These are phyloP conservation scores for Fusarium compactum DNA, from an alignment of 2,329 filamentous ascomycete genomes.

Conservation along the genomic window DNA sequence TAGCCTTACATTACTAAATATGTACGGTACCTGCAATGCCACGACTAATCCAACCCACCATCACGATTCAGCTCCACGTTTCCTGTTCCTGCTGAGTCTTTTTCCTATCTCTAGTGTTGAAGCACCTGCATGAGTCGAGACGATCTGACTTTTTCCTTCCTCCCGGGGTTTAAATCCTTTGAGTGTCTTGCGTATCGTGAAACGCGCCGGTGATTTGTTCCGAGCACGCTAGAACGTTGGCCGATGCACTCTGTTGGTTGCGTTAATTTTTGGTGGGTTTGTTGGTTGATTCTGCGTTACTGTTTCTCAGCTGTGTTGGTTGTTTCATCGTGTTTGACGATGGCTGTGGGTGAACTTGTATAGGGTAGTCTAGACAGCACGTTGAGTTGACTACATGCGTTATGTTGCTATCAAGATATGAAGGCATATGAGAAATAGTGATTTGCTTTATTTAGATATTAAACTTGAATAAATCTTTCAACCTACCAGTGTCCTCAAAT, in stretches of 20 bases:
- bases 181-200: slow-evolving; percentile 2
- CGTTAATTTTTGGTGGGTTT: neutral
- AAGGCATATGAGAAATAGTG: neutral
- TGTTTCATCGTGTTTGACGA: neutral
- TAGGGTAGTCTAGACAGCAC: neutral
- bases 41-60: slow-evolving; percentile 3
- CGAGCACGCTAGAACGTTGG: slow-evolving; percentile 18
- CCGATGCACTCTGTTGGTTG: neutral
- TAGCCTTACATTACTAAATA: neutral
- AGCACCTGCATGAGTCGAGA: slow-evolving; percentile 21
- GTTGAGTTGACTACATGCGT: neutral
- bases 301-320: neutral
- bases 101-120: neutral
- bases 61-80: slow-evolving; percentile 18
- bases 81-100: slow-evolving; percentile 2
- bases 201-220: slow-evolving; percentile 11
- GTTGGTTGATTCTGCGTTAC: neutral
- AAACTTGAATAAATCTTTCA: fast-evolving
- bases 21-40: neutral
- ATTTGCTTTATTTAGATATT: neutral
- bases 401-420: neutral
- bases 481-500: no score
- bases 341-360: neutral
- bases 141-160: neutral
- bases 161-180: neutral